phyloP scores from a whole-genome alignment of 805 yeast species.

The Starmera dryadoides region DNA sequence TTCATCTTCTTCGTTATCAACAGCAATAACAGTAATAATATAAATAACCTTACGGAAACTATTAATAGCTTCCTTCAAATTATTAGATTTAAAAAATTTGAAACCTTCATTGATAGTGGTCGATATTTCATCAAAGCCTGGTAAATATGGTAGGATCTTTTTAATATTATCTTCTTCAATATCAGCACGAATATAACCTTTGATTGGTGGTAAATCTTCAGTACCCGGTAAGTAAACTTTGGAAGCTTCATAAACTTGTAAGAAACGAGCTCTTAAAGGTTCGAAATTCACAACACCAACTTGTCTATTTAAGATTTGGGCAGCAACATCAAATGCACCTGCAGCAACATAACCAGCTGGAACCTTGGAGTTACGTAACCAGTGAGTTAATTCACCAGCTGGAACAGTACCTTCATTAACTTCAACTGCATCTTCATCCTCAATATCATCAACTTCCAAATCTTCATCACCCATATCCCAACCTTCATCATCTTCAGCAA shows the following conservation, averaged over 20 bases:
- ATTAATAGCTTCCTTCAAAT: constrained; percentile 73
- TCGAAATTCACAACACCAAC: constrained; percentile 80
- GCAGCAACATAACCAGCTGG: constrained; percentile 94
- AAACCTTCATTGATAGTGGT: constrained; percentile 62
- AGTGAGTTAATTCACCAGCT: constrained; percentile 52
- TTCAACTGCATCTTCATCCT: constrained; percentile 41
- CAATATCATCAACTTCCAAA: constrained; percentile 57
- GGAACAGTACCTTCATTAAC: constrained; percentile 21
- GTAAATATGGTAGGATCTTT: constrained; percentile 57
- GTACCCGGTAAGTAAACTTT: constrained; percentile 67
- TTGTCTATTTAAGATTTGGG: constrained; percentile 85
- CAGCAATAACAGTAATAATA: constrained; percentile 64
- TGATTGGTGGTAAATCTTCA: constrained; percentile 65
- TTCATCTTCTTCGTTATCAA: constrained; percentile 68
- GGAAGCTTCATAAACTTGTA: constrained; percentile 76
- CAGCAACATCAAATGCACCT: constrained; percentile 94
- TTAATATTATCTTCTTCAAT: constrained; percentile 45
- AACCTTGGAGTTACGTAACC: constrained; percentile 85
- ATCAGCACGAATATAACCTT: constrained; percentile 57
- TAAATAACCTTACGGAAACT: constrained; percentile 76
- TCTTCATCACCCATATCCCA: constrained; percentile 83
- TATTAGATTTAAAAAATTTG: constrained; percentile 75
- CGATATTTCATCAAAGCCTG: constrained; percentile 65
- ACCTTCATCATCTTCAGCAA: constrained; percentile 57
- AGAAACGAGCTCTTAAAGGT: constrained; percentile 76